Evolutionary conservation across 495 filamentous ascomycete genomes (phyloP).

Genomic region (Antarctomyces pellizariae): DNA sequence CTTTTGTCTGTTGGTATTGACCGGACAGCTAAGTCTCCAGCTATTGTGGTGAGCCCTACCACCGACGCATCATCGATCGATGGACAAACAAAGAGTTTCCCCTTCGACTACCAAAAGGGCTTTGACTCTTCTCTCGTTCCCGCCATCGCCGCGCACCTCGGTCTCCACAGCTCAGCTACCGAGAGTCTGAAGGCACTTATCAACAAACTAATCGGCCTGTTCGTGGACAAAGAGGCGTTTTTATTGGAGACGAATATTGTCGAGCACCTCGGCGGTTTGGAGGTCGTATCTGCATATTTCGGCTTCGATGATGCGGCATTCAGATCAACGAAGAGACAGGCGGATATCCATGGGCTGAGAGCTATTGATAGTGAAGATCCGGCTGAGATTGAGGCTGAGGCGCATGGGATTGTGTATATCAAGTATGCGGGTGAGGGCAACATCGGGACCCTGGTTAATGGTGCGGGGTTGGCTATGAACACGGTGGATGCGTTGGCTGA

Average conservation of each 20-base stretch:
- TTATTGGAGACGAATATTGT: conserved; percentile 26
- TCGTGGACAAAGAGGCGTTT: conserved; percentile 45
- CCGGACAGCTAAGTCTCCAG: conserved; percentile 36
- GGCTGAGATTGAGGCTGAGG: conserved; percentile 41
- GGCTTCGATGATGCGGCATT: conserved; percentile 65
- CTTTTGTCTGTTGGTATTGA: conserved; percentile 41
- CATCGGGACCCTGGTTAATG: conserved; percentile 27
- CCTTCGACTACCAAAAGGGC: conserved; percentile 31
- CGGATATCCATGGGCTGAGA: conserved; percentile 34
- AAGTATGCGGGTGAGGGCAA: conserved; percentile 11
- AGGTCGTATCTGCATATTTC: conserved; percentile 29
- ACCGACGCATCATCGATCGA: conserved; percentile 13
- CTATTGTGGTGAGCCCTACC: conserved; percentile 37
- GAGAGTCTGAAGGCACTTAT: conserved; percentile 23
- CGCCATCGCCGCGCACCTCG: conserved; percentile 25
- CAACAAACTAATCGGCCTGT: conserved; percentile 31
- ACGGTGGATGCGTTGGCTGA: conserved; percentile 56
- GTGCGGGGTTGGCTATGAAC: conserved; percentile 83
- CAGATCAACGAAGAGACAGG: conserved; percentile 37
- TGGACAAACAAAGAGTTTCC: conserved; percentile 25
- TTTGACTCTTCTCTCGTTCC: conserved; percentile 15
- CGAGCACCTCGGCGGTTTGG: conserved; percentile 17
- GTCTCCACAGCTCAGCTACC: conserved; percentile 21
- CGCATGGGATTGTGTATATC: conserved; percentile 31
- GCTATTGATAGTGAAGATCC: conserved; percentile 25